Conservation (phyloP, 768 basidiomycete genomes). For the Crassisporium funariophilum region DNA sequence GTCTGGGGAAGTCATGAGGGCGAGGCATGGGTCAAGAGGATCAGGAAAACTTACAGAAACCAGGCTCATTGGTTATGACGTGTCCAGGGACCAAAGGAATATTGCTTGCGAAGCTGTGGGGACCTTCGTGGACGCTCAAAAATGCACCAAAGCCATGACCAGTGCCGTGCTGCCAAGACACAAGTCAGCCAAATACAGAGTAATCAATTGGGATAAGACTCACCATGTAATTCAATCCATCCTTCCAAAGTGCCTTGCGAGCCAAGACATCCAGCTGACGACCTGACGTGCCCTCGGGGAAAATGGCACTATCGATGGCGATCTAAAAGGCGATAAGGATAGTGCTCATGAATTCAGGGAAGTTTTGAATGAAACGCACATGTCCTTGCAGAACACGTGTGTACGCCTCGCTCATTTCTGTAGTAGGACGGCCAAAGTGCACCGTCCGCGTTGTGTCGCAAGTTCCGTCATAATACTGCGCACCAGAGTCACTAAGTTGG, state of each 20-base stretch:
- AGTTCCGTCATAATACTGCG: constrained; percentile 88
- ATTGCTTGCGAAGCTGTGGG: constrained; percentile 72
- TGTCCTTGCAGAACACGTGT: constrained; percentile 97
- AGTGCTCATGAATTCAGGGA: constrained; percentile 14
- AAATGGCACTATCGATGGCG: constrained; percentile 86
- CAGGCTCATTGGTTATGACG: constrained; percentile 93
- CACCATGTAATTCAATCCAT: constrained; percentile 80
- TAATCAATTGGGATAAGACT: constrained; percentile 24
- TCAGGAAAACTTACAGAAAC: constrained; percentile 66
- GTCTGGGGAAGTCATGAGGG: constrained; percentile 43
- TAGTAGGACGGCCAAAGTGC: constrained; percentile 85
- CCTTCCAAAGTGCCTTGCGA: constrained; percentile 85
- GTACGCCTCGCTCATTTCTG: constrained; percentile 87
- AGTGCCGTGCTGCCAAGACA: constrained; percentile 75
- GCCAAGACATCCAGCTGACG: constrained; percentile 85
- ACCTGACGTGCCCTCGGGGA: constrained; percentile 89
- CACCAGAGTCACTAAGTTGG: constrained; percentile 81
- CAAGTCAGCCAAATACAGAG: constrained; percentile 10
- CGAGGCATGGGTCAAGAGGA: constrained; percentile 10
- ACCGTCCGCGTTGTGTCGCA: constrained; percentile 82
- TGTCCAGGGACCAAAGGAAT: constrained; percentile 81
- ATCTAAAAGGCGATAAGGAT: constrained; percentile 53
- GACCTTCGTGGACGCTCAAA: constrained; percentile 84
- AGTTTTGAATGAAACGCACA: constrained; percentile 49
- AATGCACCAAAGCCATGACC: constrained; percentile 91